Evolutionary conservation across 257 asterid species (phyloP).

Genomic region (Leptodermis oblonga): DNA sequence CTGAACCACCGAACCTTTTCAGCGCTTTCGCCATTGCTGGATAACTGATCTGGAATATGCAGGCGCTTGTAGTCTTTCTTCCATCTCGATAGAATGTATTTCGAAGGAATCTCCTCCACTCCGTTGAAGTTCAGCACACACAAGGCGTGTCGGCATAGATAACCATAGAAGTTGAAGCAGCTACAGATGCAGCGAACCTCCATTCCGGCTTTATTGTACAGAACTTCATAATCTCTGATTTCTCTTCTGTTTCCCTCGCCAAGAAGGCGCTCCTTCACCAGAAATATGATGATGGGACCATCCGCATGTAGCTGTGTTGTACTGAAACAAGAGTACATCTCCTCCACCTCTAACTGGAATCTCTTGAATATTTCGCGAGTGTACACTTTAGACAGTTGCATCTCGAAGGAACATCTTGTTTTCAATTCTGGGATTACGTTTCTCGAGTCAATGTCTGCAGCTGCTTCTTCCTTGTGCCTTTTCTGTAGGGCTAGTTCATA

Average conservation of each 20-base stretch:
- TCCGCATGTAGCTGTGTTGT: constrained; percentile 62
- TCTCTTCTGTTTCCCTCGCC: constrained; percentile 66
- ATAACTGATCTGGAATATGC: constrained; percentile 24
- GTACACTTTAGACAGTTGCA: constrained; percentile 61
- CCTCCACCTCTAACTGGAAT: constrained; percentile 78
- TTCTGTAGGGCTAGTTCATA: constrained; percentile 71
- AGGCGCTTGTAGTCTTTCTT: constrained; percentile 64
- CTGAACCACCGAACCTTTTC: constrained; percentile 41
- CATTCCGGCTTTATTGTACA: constrained; percentile 41
- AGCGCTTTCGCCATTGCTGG: constrained; percentile 23
- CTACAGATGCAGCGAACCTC: constrained; percentile 84
- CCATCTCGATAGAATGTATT: constrained; percentile 69
- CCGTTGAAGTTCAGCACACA: constrained; percentile 77
- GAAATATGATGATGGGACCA: constrained; percentile 48
- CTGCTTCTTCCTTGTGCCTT: constrained; percentile 64
- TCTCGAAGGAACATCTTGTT: constrained; percentile 65
- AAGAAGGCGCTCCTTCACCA: constrained; percentile 66
- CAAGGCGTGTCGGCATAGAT: constrained; percentile 67
- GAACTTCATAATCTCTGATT: constrained; percentile 59
- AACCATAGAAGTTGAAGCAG: constrained; percentile 78
- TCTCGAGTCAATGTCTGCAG: constrained; percentile 64
- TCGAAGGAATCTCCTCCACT: constrained; percentile 66
- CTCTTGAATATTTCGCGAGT: constrained; percentile 53
- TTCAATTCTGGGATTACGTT: constrained; percentile 47
- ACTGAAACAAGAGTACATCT: constrained; percentile 81